phyloP scores from a whole-genome alignment of 2,329 filamentous ascomycete genomes.

The Orbilia blumenaviensis region DNA sequence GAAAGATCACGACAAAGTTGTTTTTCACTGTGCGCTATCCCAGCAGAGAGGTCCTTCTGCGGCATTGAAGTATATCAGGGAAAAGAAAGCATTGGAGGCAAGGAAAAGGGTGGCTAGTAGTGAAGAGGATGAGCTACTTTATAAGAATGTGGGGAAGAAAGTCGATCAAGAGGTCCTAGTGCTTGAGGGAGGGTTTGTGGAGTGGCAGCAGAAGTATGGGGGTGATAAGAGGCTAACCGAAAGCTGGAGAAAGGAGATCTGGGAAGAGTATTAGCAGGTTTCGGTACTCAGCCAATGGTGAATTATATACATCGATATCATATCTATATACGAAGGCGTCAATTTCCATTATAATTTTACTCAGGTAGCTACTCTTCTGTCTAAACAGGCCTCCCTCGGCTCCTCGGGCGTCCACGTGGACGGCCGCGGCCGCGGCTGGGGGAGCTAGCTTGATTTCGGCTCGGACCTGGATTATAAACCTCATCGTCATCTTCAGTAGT shows the following conservation, averaged over 20 bases:
- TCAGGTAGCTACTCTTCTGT: background rate
- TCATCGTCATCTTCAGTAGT: background rate
- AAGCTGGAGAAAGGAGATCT: conserved; percentile 83
- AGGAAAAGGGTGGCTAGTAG: conserved; percentile 58
- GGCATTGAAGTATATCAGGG: conserved; percentile 77
- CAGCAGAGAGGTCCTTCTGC: conserved; percentile 89
- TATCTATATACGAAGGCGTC: background rate
- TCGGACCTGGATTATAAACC: background rate
- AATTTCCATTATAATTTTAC: background rate
- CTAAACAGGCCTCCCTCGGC: background rate
- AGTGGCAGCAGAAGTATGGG: conserved; percentile 87
- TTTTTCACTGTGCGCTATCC: conserved; percentile 93
- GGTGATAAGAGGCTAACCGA: conserved; percentile 82
- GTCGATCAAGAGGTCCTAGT: conserved; percentile 77
- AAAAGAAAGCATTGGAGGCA: conserved; percentile 67
- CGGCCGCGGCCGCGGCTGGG: background rate
- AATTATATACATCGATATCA: conserved; percentile 59
- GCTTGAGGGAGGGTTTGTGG: conserved; percentile 81
- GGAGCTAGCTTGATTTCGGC: background rate
- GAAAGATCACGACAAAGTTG: conserved; percentile 78
- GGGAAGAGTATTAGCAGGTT: conserved; percentile 67
- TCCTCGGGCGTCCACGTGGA: background rate
- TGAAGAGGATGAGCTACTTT: conserved; percentile 56
- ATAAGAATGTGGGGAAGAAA: conserved; percentile 54
- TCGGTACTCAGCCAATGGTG: too few relatives aligned